A percentile compares a stretch with the other conserved stretches of the same genome.
Evolutionary conservation across 305 asterid species (phyloP).

Genomic region (Plantago coronopus): DNA sequence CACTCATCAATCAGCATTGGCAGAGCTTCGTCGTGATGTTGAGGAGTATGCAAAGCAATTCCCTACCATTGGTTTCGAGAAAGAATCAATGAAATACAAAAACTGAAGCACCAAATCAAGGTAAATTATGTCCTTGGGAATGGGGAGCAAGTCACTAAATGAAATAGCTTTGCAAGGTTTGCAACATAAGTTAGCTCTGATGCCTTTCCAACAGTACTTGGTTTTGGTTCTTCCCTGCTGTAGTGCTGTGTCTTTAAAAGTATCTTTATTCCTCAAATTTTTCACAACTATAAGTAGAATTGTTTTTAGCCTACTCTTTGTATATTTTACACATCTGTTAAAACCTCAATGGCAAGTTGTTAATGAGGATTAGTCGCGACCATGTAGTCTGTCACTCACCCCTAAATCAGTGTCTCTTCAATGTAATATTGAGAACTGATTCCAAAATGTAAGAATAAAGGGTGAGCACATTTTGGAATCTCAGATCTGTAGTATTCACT

Average conservation of each 20-base stretch:
- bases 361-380: too few species aligned
- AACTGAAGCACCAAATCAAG: conserved; percentile 27
- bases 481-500: too few species aligned
- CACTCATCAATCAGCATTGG: conserved; percentile 53
- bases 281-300: too few species aligned
- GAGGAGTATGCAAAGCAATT: conserved; percentile 89
- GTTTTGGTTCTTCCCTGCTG: neutral
- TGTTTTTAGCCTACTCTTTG: neutral
- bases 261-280: neutral
- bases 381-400: too few species aligned
- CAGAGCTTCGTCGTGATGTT: conserved; percentile 54
- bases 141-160: neutral
- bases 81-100: conserved; percentile 71
- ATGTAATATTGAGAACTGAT: too few species aligned
- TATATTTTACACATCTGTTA: neutral
- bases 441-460: too few species aligned
- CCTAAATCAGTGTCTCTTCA: too few species aligned
- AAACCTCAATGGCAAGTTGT: too few species aligned
- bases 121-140: neutral
- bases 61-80: conserved; percentile 83
- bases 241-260: neutral
- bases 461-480: too few species aligned
- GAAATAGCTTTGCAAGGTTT: neutral
- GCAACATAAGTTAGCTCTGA: neutral
- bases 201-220: neutral